Percentiles rank a stretch among this genome's conserved stretches.
Evolutionary conservation across 2,329 filamentous ascomycete species (phyloP).

Genomic region (Colletotrichum spaethianum): DNA sequence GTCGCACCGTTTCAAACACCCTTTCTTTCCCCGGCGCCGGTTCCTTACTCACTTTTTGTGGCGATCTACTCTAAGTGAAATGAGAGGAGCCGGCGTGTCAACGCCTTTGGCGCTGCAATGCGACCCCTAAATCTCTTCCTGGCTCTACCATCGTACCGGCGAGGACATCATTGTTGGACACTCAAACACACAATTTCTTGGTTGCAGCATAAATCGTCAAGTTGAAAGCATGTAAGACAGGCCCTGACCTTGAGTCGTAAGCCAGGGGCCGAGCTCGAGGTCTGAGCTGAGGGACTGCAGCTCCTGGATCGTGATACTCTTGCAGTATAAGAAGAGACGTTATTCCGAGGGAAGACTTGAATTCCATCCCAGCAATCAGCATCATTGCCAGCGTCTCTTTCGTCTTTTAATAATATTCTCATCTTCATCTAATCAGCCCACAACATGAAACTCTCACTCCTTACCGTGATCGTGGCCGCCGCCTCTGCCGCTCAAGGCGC

Average conservation of each 20-base stretch:
- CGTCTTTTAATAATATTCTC: too few species aligned
- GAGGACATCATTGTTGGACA: neutral
- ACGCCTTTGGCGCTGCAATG: neutral
- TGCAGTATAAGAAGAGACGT: neutral
- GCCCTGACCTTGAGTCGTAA: neutral
- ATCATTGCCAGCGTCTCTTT: neutral
- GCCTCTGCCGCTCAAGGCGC: constrained; percentile 52
- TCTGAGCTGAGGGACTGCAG: neutral
- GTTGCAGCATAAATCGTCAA: constrained; percentile 9
- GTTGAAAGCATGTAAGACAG: neutral
- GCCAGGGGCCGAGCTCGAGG: neutral
- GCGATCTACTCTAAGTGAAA: constrained; percentile 21
- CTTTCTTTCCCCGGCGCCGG: constrained; percentile 12
- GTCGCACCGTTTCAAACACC: neutral
- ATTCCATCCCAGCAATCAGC: neutral
- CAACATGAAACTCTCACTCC: constrained; percentile 46
- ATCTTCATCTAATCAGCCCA: neutral
- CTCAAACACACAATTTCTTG: neutral
- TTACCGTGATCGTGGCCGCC: constrained; percentile 48
- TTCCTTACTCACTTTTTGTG: constrained; percentile 3
- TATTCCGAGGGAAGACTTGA: neutral
- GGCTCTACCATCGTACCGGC: neutral
- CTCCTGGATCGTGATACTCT: neutral
- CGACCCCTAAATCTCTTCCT: neutral
- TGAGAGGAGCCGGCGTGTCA: neutral